Evolutionary conservation across 257 asterid genomes (phyloP), one percentile per base, ranked within the genome.

Genomic region (Paulownia fortunei): DNA sequence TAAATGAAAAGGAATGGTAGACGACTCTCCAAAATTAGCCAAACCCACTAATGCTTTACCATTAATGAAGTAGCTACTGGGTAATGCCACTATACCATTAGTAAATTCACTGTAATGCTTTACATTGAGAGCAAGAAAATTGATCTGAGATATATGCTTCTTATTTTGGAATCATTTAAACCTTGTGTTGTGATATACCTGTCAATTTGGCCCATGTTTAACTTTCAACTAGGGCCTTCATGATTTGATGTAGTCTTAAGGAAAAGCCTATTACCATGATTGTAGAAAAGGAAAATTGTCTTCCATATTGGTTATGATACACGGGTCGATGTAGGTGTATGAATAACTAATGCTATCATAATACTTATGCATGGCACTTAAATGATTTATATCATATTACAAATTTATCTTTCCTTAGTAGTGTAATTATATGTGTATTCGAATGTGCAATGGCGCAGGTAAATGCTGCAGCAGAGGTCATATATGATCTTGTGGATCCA

Each of bases 401-500:
- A 27, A 34, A 21, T 9, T 47, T 34, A 36, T 37, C 10, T 65
- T 80, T 73, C 44, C 44, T 37, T 54, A 58, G 36, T 64, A 47
- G 11, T 37, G 46, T 72, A 27, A 47, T 60, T 62, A 56, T 68
- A 16, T 68, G 21, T 24, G 37, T 39, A 55, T 55, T 24, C 12
- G 0, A 10, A 36, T 46, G 34, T 61, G 59, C 54, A 27, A 44
- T 82, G 69, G 41, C n/a, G n/a, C 76, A 92, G 97, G 98, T 94
- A 69, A 94, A 92, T 82, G 94, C 97, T 58, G 97, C 98, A 44
- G 97, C 97, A 73, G 97, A 92, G 86, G 98, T 94, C 81, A 92
- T 94, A 86, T 94, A 92, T 73, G 97, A 91, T 79, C 96, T 94
- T 69, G 97, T 94, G 74, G 98, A 94, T 82, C 98, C 98, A 71